A percentile compares a stretch with the other conserved stretches of the same genome.
phyloP scores from a whole-genome alignment of 1,284 basidiomycete species.

The Inonotus hispidus region DNA sequence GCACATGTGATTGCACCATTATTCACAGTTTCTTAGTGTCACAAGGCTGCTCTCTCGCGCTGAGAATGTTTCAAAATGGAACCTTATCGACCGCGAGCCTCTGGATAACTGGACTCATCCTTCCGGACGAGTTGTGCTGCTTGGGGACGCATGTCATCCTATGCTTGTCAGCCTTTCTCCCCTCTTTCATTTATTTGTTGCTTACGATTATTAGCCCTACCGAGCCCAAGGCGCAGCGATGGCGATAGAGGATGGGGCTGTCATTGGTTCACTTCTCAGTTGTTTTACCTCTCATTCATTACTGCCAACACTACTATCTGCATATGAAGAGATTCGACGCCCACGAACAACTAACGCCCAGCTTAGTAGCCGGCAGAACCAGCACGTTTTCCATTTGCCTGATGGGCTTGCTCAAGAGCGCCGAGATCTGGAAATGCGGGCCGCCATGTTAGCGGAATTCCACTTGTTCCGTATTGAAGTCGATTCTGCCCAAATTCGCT shows the following conservation, averaged over 20 bases:
- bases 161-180: too few relatives aligned
- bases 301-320: constrained; percentile 16
- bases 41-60: constrained; percentile 43
- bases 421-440: constrained; percentile 22
- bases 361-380: constrained; percentile 20
- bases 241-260: constrained; percentile 62
- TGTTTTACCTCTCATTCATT: constrained; percentile 26
- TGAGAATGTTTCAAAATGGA: constrained; percentile 42
- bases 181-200: too few relatives aligned
- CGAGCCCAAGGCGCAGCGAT: constrained; percentile 65
- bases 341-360: constrained; percentile 19
- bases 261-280: constrained; percentile 54
- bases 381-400: constrained; percentile 22
- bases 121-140: constrained; percentile 40
- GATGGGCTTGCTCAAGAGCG: constrained; percentile 22
- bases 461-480: neutral
- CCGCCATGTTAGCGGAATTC: constrained; percentile 18
- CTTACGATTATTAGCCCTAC: too few relatives aligned
- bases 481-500: neutral
- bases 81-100: constrained; percentile 42
- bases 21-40: constrained; percentile 29
- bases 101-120: constrained; percentile 46
- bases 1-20: neutral
- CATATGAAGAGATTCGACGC: constrained; percentile 19
- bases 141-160: constrained; percentile 57